phyloP scores from a whole-genome alignment of 345 rosid species.

The Dipteronia sinensis region DNA sequence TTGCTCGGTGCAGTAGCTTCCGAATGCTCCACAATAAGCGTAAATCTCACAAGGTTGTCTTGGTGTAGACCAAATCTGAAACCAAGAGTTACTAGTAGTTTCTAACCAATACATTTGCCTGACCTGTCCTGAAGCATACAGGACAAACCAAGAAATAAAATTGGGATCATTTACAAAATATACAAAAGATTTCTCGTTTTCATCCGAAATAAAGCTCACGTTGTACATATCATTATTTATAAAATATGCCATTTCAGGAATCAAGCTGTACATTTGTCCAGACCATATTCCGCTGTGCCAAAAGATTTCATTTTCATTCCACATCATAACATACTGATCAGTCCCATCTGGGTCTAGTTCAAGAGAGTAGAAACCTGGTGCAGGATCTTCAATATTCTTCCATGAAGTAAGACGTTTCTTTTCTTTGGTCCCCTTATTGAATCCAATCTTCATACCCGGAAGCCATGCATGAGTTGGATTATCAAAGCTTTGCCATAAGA shows the following conservation, averaged over 20 bases:
- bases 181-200: constrained; percentile 55
- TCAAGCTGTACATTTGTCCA: constrained; percentile 35
- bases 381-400: constrained; percentile 60
- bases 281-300: constrained; percentile 76
- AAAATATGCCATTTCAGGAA: constrained; percentile 68
- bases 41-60: constrained; percentile 62
- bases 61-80: constrained; percentile 64
- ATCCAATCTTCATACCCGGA: constrained; percentile 57
- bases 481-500: constrained; percentile 76
- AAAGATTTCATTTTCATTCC: constrained; percentile 48
- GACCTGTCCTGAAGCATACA: constrained; percentile 63
- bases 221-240: constrained; percentile 39
- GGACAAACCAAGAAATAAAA: constrained; percentile 41
- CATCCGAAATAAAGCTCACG: constrained; percentile 43
- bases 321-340: constrained; percentile 44
- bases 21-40: constrained; percentile 64
- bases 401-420: constrained; percentile 55
- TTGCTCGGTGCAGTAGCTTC: constrained; percentile 40
- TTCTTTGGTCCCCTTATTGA: constrained; percentile 38
- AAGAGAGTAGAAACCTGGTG: constrained; percentile 71
- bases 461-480: constrained; percentile 69
- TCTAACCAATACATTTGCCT: constrained; percentile 46
- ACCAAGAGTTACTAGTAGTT: constrained; percentile 35
- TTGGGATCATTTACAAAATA: constrained; percentile 31
- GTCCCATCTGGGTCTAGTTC: constrained; percentile 50